Evolutionary conservation across 2,329 filamentous ascomycete species (phyloP), one percentile per base, ranked within the genome.

Genomic region (Arthrinium puccinioides): DNA sequence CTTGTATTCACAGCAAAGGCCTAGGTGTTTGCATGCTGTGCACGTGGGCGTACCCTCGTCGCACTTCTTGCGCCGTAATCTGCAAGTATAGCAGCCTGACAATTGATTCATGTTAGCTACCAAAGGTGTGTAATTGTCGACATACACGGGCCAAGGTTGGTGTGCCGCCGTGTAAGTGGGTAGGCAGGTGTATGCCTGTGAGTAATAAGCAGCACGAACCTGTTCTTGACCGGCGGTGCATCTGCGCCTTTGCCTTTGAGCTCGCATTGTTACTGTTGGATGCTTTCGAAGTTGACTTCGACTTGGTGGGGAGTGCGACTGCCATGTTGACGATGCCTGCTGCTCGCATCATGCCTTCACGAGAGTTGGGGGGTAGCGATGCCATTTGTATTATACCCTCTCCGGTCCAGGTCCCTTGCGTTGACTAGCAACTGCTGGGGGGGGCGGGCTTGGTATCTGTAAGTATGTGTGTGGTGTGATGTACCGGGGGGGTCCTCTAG

Each of bases 1-100:
- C 73, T 94, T 95, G 70, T 97, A 98, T 70, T 97, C 88, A 69
- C 92, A 98, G 54, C 75, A 73, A 40, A 98, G 74, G 37, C 85
- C 84, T 39, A 98, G 81, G 55, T 79, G 72, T 51, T 76, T 79
- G 72, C 78, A 82, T 43, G 78, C 78, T 13, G 74, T 72, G 67
- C 78, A 82, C 52, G 69, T 64, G 37, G 76, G 75, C 25, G 69
- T 64, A 45, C 74, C 76, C 60, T 82, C 78, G 53, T 82, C 78
- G 63, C 78, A 82, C 69, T 82, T 82, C 64, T 82, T 82, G 47
- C 78, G 69, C 56, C 78, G 66, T 51, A 82, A 59, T 60, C 78
- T 69, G 68, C 78, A 82, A 38, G 78, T 82, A 58, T 82, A 82
- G 71, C 78, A 84, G 46, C 75, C 79, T 79, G 33, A 26, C 34